Evolutionary conservation across 768 basidiomycete genomes (phyloP).

Genomic region (Serendipita vermifera): DNA sequence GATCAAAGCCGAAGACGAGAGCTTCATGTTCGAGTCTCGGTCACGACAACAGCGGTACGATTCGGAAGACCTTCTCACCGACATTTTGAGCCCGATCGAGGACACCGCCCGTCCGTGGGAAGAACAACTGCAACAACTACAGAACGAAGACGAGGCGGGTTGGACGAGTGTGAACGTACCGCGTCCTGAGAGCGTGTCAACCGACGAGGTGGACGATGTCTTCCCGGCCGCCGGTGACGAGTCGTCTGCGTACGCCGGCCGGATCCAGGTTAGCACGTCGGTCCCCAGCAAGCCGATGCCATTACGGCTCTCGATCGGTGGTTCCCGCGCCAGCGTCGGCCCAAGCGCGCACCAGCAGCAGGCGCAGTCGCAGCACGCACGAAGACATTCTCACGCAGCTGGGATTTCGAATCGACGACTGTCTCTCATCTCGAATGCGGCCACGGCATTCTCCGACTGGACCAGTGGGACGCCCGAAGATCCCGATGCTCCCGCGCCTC

Average conservation of each 20-base stretch:
- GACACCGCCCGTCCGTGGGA: no score
- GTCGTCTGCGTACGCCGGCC: background rate
- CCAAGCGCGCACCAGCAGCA: background rate
- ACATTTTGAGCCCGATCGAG: no score
- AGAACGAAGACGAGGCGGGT: no score
- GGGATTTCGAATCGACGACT: background rate
- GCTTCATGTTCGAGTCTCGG: background rate
- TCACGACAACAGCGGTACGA: no score
- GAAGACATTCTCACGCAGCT: constrained; percentile 6
- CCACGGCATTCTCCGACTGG: constrained; percentile 4
- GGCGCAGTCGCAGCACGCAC: background rate
- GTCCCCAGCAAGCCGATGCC: background rate
- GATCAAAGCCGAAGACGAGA: constrained; percentile 7
- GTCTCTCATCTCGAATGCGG: background rate
- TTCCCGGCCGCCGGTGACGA: background rate
- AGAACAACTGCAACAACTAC: no score
- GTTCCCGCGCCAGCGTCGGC: background rate
- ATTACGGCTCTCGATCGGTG: background rate
- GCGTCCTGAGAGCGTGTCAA: background rate
- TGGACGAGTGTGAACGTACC: no score
- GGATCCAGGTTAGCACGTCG: constrained; percentile 1
- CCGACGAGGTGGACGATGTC: background rate
- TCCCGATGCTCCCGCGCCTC: background rate
- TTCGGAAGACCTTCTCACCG: no score
- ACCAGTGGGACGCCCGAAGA: constrained; percentile 2